Conservation (phyloP, 495 filamentous ascomycete species). For the Aspergillus cristatus region DNA sequence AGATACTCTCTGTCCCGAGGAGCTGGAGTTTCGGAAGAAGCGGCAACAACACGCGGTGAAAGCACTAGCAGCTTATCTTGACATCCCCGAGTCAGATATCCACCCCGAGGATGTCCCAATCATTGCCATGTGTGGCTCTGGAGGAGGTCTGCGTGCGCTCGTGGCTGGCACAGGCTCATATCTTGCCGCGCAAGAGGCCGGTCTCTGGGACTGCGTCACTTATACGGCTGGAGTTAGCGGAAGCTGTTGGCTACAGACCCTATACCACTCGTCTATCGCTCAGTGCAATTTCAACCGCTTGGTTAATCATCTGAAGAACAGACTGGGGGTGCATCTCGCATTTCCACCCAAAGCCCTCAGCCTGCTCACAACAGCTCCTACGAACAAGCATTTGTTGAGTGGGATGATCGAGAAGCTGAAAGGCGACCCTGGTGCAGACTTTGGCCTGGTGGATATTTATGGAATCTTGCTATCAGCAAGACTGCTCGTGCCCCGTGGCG, state of each 20-base stretch:
- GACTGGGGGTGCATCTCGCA: slow-evolving; percentile 80
- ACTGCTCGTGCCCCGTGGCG: slow-evolving; percentile 75
- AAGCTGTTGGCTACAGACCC: slow-evolving; percentile 86
- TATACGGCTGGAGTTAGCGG: slow-evolving; percentile 94
- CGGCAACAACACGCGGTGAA: slow-evolving; percentile 54
- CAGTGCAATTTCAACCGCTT: slow-evolving; percentile 51
- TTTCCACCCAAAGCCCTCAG: slow-evolving; percentile 77
- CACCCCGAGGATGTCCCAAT: slow-evolving; percentile 85
- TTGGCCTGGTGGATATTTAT: slow-evolving; percentile 88
- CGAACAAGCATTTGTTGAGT: slow-evolving; percentile 83
- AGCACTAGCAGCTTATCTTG: slow-evolving; percentile 73
- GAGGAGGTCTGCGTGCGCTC: slow-evolving; percentile 80
- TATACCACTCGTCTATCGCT: slow-evolving; percentile 82
- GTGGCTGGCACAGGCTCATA: slow-evolving; percentile 84
- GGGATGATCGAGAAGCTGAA: slow-evolving; percentile 85
- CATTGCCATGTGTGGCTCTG: slow-evolving; percentile 89
- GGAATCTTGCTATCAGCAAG: slow-evolving; percentile 76
- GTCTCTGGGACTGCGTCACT: slow-evolving; percentile 85
- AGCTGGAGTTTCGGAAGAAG: slow-evolving; percentile 57
- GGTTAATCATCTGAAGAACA: slow-evolving; percentile 75
- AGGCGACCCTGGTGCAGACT: slow-evolving; percentile 68
- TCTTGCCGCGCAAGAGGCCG: slow-evolving; percentile 68
- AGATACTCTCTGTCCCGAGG: slow-evolving; percentile 72
- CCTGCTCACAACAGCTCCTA: slow-evolving; percentile 69
- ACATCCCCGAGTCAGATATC: slow-evolving; percentile 67